Evolutionary conservation across 805 yeast species (phyloP).

Genomic region (Lachancea quebecensis): DNA sequence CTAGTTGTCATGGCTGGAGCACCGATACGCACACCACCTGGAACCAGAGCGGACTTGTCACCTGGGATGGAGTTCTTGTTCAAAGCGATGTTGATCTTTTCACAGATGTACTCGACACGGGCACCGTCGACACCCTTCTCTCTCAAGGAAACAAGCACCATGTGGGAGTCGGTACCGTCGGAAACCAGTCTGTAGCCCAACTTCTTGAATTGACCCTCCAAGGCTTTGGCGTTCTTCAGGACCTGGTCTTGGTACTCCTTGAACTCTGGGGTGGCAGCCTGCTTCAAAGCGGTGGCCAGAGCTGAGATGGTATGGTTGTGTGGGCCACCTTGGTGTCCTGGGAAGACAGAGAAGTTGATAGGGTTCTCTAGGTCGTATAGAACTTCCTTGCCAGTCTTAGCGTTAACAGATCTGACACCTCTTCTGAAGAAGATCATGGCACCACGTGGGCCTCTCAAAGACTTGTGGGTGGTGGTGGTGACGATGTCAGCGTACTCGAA

Average conservation of each 20-base stretch:
- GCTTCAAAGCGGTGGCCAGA: constrained; percentile 92
- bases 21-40: constrained; percentile 96
- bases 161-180: constrained; percentile 95
- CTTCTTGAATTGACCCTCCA: constrained; percentile 66
- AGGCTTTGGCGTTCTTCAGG: constrained; percentile 75
- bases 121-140: constrained; percentile 94
- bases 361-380: constrained; percentile 87
- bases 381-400: constrained; percentile 89
- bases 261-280: constrained; percentile 86
- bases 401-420: constrained; percentile 80
- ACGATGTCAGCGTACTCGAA: constrained; percentile 96
- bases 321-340: constrained; percentile 99
- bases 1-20: constrained; percentile 99
- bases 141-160: constrained; percentile 85
- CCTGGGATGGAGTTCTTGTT: constrained; percentile 98
- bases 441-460: constrained; percentile 99
- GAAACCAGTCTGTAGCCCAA: constrained; percentile 80
- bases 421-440: constrained; percentile 98
- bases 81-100: constrained; percentile 87
- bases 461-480: constrained; percentile 97
- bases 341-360: constrained; percentile 97
- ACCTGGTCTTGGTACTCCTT: constrained; percentile 86
- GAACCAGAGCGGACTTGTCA: constrained; percentile 92
- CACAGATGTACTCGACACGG: constrained; percentile 91
- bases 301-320: constrained; percentile 99